phyloP scores from a whole-genome alignment of 441 rosid species.

The Isatis lusitanica region DNA sequence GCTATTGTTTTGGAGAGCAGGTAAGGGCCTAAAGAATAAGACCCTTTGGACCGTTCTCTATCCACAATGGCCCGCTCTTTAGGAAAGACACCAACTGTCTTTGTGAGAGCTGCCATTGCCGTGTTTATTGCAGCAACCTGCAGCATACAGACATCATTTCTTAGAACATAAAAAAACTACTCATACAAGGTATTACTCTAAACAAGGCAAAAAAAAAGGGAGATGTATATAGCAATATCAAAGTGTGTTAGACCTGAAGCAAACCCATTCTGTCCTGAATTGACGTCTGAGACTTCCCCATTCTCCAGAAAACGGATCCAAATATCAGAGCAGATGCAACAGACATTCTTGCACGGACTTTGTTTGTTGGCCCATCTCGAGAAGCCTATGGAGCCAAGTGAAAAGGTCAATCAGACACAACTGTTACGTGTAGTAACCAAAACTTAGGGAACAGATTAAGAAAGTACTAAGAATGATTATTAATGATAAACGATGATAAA shows the following conservation, averaged over 20 bases:
- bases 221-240: conserved; percentile 19
- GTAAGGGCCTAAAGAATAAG: conserved; percentile 86
- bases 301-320: conserved; percentile 98
- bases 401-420: conserved; percentile 17
- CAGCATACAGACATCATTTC: conserved; percentile 21
- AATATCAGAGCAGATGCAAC: conserved; percentile 94
- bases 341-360: conserved; percentile 96
- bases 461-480: too few species aligned
- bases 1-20: conserved; percentile 90
- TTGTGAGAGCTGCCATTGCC: conserved; percentile 99
- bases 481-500: too few species aligned
- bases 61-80: conserved; percentile 93
- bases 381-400: conserved; percentile 62
- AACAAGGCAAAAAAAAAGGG: neutral
- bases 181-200: neutral
- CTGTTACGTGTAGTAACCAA: too few species aligned
- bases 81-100: conserved; percentile 94
- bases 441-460: too few species aligned
- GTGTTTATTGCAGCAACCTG: conserved; percentile 97
- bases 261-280: conserved; percentile 96
- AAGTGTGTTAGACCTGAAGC: conserved; percentile 67
- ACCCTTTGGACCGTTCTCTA: conserved; percentile 94
- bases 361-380: conserved; percentile 96
- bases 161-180: neutral
- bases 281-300: conserved; percentile 93